Evolutionary conservation across 306 rosid species (phyloP).

Genomic region (Cucurbita pepo): DNA sequence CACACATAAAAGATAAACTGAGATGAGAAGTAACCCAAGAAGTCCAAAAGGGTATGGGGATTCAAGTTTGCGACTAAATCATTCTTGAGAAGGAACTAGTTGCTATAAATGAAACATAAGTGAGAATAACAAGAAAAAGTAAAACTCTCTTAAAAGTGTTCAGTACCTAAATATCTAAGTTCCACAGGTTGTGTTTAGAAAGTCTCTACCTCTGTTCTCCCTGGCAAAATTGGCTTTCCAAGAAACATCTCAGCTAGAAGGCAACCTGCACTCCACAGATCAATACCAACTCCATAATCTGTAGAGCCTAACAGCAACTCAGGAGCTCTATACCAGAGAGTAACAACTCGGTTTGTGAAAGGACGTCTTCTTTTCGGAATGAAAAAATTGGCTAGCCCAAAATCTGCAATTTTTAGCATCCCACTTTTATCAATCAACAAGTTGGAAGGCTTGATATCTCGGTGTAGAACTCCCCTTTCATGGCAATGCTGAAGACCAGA

Average conservation of each 20-base stretch:
- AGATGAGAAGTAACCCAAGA: not conserved
- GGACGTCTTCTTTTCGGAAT: slow-evolving; percentile 25
- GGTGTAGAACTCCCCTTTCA: slow-evolving; percentile 46
- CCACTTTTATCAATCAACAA: slow-evolving; percentile 57
- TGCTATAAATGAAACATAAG: not conserved
- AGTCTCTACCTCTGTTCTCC: slow-evolving; percentile 56
- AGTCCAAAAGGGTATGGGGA: not conserved
- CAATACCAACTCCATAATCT: slow-evolving; percentile 59
- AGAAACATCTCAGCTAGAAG: slow-evolving; percentile 52
- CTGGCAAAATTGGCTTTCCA: slow-evolving; percentile 57
- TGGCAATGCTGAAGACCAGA: slow-evolving; percentile 59
- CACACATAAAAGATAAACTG: not conserved
- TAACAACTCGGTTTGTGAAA: slow-evolving; percentile 62
- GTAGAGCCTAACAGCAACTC: slow-evolving; percentile 74
- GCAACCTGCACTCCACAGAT: slow-evolving; percentile 89
- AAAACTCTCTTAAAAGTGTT: not conserved
- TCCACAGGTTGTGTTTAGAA: slow-evolving; percentile 4
- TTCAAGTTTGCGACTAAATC: not conserved
- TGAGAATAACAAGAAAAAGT: not conserved
- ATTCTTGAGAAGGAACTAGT: not conserved
- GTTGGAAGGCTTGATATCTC: slow-evolving; percentile 65
- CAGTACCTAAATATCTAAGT: slow-evolving; percentile 4
- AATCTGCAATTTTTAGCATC: slow-evolving; percentile 61
- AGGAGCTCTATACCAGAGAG: slow-evolving; percentile 86
- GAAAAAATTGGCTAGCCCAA: slow-evolving; percentile 54